Evolutionary conservation across 768 basidiomycete genomes (phyloP).

Genomic region (Xerocomellus dryophilus): DNA sequence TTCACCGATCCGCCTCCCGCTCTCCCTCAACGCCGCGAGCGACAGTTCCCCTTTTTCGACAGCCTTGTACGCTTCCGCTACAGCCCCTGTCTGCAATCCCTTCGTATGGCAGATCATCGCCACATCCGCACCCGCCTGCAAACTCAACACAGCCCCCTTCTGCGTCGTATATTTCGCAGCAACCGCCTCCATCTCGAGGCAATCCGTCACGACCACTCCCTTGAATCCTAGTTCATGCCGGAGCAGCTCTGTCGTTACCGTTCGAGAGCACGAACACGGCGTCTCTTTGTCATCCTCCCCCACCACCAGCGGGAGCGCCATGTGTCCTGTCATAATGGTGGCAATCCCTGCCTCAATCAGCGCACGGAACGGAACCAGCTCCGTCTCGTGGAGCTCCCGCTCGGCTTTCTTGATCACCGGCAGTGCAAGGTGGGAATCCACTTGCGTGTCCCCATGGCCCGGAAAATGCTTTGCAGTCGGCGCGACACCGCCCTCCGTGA

Average conservation of each 20-base stretch:
- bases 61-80: conserved; percentile 51
- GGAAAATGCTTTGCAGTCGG: conserved; percentile 71
- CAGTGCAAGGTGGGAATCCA: conserved; percentile 67
- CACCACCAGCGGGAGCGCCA: conserved; percentile 60
- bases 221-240: conserved; percentile 48
- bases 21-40: conserved; percentile 37
- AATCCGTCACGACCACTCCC: conserved; percentile 70
- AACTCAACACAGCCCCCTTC: conserved; percentile 50
- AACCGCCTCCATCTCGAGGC: conserved; percentile 75
- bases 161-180: conserved; percentile 37
- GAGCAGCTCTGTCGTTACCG: conserved; percentile 51
- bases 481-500: conserved; percentile 49
- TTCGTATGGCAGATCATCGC: conserved; percentile 72
- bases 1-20: conserved; percentile 43
- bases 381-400: conserved; percentile 41
- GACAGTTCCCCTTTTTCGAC: conserved; percentile 43
- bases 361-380: conserved; percentile 57
- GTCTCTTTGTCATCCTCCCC: conserved; percentile 40
- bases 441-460: conserved; percentile 69
- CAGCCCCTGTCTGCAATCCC: conserved; percentile 48
- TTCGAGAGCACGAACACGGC: conserved; percentile 57
- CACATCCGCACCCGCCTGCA: conserved; percentile 67
- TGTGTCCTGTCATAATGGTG: conserved; percentile 72
- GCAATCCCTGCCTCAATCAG: conserved; percentile 44
- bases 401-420: conserved; percentile 56